These are phyloP conservation scores for Boletus bicolor DNA, from an alignment of 768 basidiomycete genomes.

Conservation along the genomic window DNA sequence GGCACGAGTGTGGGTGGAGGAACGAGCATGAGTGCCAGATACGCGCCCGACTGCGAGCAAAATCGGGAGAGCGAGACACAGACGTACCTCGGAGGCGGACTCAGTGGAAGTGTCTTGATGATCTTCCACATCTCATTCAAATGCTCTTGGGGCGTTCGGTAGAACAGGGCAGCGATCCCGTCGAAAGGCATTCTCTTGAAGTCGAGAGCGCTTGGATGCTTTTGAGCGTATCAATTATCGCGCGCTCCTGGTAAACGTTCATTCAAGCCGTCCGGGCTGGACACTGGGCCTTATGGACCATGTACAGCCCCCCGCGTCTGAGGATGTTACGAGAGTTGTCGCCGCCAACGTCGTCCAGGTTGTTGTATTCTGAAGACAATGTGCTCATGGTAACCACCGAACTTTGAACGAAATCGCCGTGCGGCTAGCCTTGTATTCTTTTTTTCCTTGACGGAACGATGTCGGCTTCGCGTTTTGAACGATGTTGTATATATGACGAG, in stretches of 20 bases:
- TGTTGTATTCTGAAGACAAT: slow-evolving; percentile 13
- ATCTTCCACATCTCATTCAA: slow-evolving; percentile 25
- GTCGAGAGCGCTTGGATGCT: not conserved
- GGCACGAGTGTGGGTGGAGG: not conserved
- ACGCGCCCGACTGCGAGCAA: not conserved
- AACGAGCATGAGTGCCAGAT: not conserved
- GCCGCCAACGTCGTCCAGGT: not conserved
- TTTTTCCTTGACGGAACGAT: not conserved
- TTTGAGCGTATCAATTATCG: not conserved
- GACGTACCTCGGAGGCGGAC: slow-evolving; percentile 17
- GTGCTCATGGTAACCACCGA: slow-evolving; percentile 3
- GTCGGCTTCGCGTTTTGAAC: not conserved
- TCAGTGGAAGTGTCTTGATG: slow-evolving; percentile 16
- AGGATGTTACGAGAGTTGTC: not conserved
- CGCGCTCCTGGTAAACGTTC: not conserved
- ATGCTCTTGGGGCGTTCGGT: slow-evolving; percentile 18
- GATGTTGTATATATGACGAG: not conserved
- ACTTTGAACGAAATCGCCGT: not conserved
- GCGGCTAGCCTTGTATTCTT: not conserved
- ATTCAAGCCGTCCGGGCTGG: too few relatives aligned
- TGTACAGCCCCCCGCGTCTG: not conserved
- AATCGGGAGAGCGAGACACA: not conserved
- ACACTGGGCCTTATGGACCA: too few relatives aligned
- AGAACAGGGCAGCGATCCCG: slow-evolving; percentile 10
- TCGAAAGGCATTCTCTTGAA: slow-evolving; percentile 6